Base-by-base conservation (phyloP, 495 filamentous ascomycete genomes). In the Cercophora scortea region DNA sequence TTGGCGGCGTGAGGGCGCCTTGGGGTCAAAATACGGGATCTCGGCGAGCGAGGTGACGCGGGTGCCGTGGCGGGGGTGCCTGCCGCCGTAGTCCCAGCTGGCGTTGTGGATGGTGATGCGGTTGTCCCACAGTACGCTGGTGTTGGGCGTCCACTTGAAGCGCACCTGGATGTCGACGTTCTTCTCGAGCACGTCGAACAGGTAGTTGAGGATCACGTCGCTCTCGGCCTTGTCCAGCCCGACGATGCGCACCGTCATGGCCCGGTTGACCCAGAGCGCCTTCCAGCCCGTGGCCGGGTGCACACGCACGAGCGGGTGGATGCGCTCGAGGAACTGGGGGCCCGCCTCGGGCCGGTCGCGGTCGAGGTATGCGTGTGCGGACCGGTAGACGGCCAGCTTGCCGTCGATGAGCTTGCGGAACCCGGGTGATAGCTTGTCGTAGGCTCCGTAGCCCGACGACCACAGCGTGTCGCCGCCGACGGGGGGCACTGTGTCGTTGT, bases 241-340 rank as follows among this genome's bases (percentile, higher is more conserved):
- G 1, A 85, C 78, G 57, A 86, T 85, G 8, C 79, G 67, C 7
- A 73, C 73, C 5, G 83, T 86, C 77, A 86, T 82, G 6, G 76
- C 69, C 11, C 80, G 77, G 60, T 87, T 87, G 4, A 87, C 84
- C 78, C 78, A 87, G 3, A 87, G 71, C 2, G 82, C 75, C 62
- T 84, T 86, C 82, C 83, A 86, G 11, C 84, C 83, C 0, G 83
- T 87, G 0, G 78, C 84, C 4, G 84, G 85, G 62, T 89, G 85
- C 8, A 85, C 80, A 4, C 85, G 77, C 10, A 89, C 84, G 19
- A 89, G 66, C 0, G 83, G 84, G 61, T 88, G 85, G 33, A 77
- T 71, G 16, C 84, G 76, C 62, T 87, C 82, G 25, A 88, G 66
- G 59, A 71, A 79, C 58, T 82, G 77, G 0, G 84, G 83, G 0